Conservation (phyloP, 2,329 filamentous ascomycete genomes). For the Thelonectria blattea region DNA sequence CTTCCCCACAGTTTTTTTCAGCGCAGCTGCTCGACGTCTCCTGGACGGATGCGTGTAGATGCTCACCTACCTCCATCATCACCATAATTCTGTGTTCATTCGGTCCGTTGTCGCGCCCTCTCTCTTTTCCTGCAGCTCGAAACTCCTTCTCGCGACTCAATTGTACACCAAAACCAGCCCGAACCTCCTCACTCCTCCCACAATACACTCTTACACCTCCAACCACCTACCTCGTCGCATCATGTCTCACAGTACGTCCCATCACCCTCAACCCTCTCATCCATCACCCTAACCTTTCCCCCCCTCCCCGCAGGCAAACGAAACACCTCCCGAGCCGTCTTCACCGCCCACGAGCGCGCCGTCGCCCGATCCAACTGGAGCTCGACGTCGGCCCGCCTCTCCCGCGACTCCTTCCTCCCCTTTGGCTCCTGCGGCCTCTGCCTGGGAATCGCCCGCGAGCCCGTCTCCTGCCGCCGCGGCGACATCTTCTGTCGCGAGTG, state of each 20-base stretch:
- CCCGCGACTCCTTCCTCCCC: constrained; percentile 88
- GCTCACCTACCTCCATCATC: no score
- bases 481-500: constrained; percentile 97
- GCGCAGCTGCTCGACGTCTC: not conserved
- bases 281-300: not conserved
- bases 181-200: not conserved
- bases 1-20: not conserved
- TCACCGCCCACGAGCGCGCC: constrained; percentile 88
- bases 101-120: not conserved
- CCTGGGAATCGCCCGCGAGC: constrained; percentile 78
- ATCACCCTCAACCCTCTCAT: not conserved
- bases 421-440: constrained; percentile 91
- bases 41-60: not conserved
- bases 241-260: constrained; percentile 54
- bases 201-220: not conserved
- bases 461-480: constrained; percentile 82
- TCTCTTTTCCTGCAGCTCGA: not conserved
- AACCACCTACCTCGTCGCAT: constrained; percentile 20
- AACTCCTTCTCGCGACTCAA: not conserved
- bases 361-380: constrained; percentile 85
- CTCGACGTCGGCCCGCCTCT: constrained; percentile 80
- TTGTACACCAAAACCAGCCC: not conserved
- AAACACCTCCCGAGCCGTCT: constrained; percentile 91
- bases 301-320: constrained; percentile 66
- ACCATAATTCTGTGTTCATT: no score